Percentiles rank a stretch among this genome's conserved stretches.
phyloP scores from a whole-genome alignment of 169 alveolate species.

The Cardiosporidium cionae region DNA sequence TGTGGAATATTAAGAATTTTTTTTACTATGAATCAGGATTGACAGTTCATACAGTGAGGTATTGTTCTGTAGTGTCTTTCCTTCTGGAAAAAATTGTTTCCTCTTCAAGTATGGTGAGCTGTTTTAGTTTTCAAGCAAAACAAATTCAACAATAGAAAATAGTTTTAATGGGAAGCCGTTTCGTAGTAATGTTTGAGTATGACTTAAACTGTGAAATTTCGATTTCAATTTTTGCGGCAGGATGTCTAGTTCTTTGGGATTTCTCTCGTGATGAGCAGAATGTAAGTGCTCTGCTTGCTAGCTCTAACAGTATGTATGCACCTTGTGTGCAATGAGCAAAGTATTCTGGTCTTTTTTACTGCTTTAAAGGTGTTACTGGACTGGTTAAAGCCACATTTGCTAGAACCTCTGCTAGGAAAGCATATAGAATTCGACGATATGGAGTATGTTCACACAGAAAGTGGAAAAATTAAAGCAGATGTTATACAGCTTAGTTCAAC shows the following conservation, averaged over 20 bases:
- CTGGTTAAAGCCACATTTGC: not conserved
- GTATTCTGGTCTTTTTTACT: not conserved
- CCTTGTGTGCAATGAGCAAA: not conserved
- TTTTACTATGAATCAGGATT: conserved; percentile 18
- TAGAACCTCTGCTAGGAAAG: conserved; percentile 12
- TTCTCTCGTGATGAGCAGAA: conserved; percentile 39
- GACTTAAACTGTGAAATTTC: not conserved
- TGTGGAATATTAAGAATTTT: not conserved
- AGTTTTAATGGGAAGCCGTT: not conserved
- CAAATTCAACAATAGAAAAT: not conserved
- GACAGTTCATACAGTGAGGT: conserved; percentile 51
- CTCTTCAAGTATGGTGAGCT: conserved; percentile 41
- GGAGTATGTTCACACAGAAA: conserved; percentile 51
- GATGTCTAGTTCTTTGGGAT: conserved; percentile 57
- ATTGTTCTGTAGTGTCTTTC: conserved; percentile 40
- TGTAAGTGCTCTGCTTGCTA: conserved; percentile 9
- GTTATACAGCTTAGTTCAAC: conserved; percentile 54
- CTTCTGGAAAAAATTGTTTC: conserved; percentile 33
- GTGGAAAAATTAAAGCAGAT: conserved; percentile 53
- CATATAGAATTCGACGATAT: conserved; percentile 34
- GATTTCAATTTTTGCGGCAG: not conserved
- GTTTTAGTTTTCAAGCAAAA: not conserved
- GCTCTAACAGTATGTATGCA: not conserved
- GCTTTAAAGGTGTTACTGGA: not conserved
- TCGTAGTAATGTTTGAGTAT: not conserved